Base-by-base conservation (phyloP, 83 land plant species). In the Larix sibirica region DNA sequence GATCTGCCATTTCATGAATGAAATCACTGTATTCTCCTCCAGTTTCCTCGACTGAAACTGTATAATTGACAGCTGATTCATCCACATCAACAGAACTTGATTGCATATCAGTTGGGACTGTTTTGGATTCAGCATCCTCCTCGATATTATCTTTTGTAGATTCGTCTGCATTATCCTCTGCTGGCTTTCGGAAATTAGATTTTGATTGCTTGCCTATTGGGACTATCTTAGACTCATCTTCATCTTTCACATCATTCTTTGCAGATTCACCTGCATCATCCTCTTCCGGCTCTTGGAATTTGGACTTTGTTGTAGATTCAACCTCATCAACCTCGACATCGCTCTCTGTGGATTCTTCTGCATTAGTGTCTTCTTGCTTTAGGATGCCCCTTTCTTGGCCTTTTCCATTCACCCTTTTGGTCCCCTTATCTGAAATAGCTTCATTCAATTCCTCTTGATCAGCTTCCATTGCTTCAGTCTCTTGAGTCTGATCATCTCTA, bases 1-100 rank as follows among this genome's bases (percentile, higher is more conserved):
- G 67, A 83, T 94, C 98, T 61, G 28, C 36, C 17, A 79, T 31
- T 60, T 79, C 81, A 28, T 79, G 64, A 61, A 79, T 79, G 63
- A 79, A 62, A 61, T 79, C 81, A 38, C 65, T 79, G 66, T 24
- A 60, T 33, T 20, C 81, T 61, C 60, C 81, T 17, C 31, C 80
- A 78, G 18, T 59, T 59, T 23, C 80, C 58, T 78, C 80, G 2
- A 6, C 40, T 56, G 80, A 14, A 14, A 36, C 47, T 60, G 63
- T 54, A 50, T 60, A 76, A 76, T 76, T 76, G 59, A 59, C 59
- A 54, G 61, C 50, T 76, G 79, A 76, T 54, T 76, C 79, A 50
- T 76, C 60, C 56, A 26, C 24, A 17, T 13, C 61, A 4, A 50
- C 2, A 54, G 60, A 76, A 12, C 59, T 76, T 76, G 61, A 54